Evolutionary conservation across 495 filamentous ascomycete species (phyloP), one percentile per base, ranked within the genome.

Genomic region (Usnea hakonensis): DNA sequence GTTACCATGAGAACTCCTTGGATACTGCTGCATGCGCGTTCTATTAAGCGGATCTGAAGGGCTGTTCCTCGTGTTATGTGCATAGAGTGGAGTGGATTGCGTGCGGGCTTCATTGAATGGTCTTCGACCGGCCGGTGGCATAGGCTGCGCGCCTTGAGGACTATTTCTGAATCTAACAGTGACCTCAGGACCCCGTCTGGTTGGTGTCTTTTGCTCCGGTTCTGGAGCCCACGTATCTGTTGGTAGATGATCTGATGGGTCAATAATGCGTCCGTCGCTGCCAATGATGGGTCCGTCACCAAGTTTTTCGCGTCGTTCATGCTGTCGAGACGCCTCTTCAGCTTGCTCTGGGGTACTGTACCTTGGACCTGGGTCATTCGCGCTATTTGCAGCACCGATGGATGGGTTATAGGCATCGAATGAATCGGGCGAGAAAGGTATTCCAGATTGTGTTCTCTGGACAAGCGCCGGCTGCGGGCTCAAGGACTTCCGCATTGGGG

Each of bases 191-290:
- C 83, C 83, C 55, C 83, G 79, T 26, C 67, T 72, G 6, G 23
- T 50, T 0, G 78, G 69, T 41, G 78, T 81, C 72, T 90, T 94
- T 30, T 80, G 78, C 67, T 97, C 93, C 1, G 93, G 93, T 70
- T 97, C 91, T 1, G 94, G 94, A 0, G 94, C 94, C 89, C 91
- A 97, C 5, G 86, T 90, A 41, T 92, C 87, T 52, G 90, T 83
- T 0, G 93, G 94, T 1, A 98, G 83, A 70, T 97, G 90, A 72
- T 98, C 94, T 3, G 89, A 92, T 1, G 90, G 93, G 70, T 97
- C 94, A 61, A 97, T 85, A 61, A 92, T 87, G 36, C 89, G 82
- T 17, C 94, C 95, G 72, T 94, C 86, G 60, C 88, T 85, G 0
- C 87, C 90, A 59, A 90, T 87, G 57, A 97, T 92, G 10, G 79